Base-by-base conservation (phyloP, 2,329 filamentous ascomycete genomes). In the Aspergillus amoenus region DNA sequence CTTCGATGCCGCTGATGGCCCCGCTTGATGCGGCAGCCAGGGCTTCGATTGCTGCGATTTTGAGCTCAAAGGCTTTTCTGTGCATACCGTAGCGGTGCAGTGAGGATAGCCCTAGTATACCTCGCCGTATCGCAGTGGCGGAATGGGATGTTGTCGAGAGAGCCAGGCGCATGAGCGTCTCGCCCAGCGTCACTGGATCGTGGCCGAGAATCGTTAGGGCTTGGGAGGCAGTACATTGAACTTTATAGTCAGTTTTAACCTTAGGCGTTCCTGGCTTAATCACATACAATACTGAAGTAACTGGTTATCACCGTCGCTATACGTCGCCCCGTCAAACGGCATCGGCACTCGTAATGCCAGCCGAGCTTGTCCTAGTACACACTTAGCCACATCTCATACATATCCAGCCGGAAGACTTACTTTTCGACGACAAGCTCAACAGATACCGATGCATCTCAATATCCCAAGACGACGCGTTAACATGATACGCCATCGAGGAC, bases 241-340 rank as follows among this genome's bases (percentile, higher is more conserved):
- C 58, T 60, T 12, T 15, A 5, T 18, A 5, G 37, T 58, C 39
- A 54, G 46, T n/a, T 27, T 5, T 11, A 2, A 5, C 5, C 15
- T 13, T 12, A 8, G n/a, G n/a, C n/a, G n/a, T 50, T 2, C 9
- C 4, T 30, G 27, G 9, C 8, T 11, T 11, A 22, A 8, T 2
- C 15, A 27, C 32, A 13, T 52, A 55, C 58, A 60, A 18, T 60
- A 60, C 44, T 57, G 37, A 0, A 60, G 27, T 41, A 60, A n/a
- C 21, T 52, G n/a, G 11, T 18, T 37, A 7, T 60, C 43, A 5
- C 42, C 39, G 30, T 54, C 43, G 13, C 42, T 34, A 4, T 53
- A 39, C 18, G 30, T 48, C 21, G 44, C 15, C 4, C 45, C 21
- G 34, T 21, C 54, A 41, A 44, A 56, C 4, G 50, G 54, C 44